phyloP scores from a whole-genome alignment of 352 stramenopile genomes.

The Phytopythium vexans region DNA sequence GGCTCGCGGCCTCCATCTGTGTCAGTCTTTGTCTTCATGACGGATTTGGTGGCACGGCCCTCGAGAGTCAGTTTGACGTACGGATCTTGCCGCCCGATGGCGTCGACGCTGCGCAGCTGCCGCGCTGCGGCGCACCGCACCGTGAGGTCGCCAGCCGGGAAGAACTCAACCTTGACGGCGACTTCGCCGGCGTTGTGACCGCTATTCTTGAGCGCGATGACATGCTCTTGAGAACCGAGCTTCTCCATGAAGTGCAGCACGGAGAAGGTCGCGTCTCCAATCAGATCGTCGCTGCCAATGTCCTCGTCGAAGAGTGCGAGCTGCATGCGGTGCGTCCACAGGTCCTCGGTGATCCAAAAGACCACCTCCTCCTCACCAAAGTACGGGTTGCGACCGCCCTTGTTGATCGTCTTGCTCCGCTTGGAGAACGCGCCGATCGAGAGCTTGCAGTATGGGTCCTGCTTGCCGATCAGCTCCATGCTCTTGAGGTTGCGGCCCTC shows the following conservation, averaged over 20 bases:
- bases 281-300: conserved; percentile 87
- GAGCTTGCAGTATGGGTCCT: conserved; percentile 90
- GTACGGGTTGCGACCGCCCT: conserved; percentile 86
- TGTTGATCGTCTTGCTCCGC: conserved; percentile 67
- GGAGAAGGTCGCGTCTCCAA: conserved; percentile 72
- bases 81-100: conserved; percentile 69
- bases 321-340: conserved; percentile 81
- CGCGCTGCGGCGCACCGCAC: conserved; percentile 58
- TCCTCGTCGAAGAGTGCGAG: conserved; percentile 87
- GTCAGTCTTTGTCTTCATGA: conserved; percentile 84
- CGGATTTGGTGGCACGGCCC: conserved; percentile 63
- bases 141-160: conserved; percentile 65
- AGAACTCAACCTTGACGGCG: conserved; percentile 77
- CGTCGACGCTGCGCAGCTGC: conserved; percentile 70
- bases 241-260: conserved; percentile 74
- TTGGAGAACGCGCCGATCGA: conserved; percentile 65
- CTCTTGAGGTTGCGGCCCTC: conserved; percentile 89
- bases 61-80: conserved; percentile 82
- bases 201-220: conserved; percentile 59
- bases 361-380: conserved; percentile 91
- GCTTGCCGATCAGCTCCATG: conserved; percentile 88
- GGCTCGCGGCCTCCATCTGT: conserved; percentile 80
- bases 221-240: conserved; percentile 39
- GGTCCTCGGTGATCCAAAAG: conserved; percentile 90
- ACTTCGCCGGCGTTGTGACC: conserved; percentile 73